Conservation (phyloP, 2,329 filamentous ascomycete genomes). For the Onygena corvina region DNA sequence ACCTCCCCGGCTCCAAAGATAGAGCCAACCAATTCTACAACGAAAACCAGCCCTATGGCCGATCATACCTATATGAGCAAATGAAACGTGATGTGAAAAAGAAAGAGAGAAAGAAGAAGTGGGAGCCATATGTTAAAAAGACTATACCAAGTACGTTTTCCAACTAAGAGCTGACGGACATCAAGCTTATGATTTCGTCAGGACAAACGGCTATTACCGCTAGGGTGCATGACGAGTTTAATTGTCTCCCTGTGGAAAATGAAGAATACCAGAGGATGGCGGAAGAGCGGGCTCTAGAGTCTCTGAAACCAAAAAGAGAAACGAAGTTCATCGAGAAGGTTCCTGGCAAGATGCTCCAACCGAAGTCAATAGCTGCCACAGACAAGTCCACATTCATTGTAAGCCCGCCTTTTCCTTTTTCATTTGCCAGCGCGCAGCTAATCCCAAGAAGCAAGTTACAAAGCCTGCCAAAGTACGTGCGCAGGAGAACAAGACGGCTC, state of each 20-base stretch:
- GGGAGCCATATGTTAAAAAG: conserved; percentile 45
- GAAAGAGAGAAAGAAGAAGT: conserved; percentile 41
- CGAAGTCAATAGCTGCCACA: conserved; percentile 41
- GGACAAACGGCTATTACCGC: conserved; percentile 69
- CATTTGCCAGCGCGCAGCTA: conserved; percentile 1
- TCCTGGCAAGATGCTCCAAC: conserved; percentile 44
- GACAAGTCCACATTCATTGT: conserved; percentile 35
- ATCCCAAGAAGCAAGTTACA: conserved; percentile 30
- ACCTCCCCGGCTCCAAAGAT: conserved; percentile 62
- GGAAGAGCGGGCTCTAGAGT: conserved; percentile 45
- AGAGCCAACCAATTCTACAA: conserved; percentile 33
- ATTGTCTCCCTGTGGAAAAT: conserved; percentile 60
- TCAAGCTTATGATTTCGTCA: conserved; percentile 23
- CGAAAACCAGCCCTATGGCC: conserved; percentile 25
- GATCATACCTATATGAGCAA: conserved; percentile 37
- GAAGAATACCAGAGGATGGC: conserved; percentile 55
- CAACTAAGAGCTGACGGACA: not conserved
- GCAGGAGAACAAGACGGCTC: conserved; percentile 71
- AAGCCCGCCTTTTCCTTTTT: conserved; percentile 17
- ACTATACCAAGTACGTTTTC: conserved; percentile 57
- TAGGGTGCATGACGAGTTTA: conserved; percentile 62
- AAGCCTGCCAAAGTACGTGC: conserved; percentile 44
- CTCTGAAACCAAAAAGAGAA: conserved; percentile 48
- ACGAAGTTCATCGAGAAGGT: conserved; percentile 40
- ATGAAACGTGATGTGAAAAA: conserved; percentile 36